Base-by-base conservation (phyloP, 306 rosid genomes). In the Ceratonia siliqua region DNA sequence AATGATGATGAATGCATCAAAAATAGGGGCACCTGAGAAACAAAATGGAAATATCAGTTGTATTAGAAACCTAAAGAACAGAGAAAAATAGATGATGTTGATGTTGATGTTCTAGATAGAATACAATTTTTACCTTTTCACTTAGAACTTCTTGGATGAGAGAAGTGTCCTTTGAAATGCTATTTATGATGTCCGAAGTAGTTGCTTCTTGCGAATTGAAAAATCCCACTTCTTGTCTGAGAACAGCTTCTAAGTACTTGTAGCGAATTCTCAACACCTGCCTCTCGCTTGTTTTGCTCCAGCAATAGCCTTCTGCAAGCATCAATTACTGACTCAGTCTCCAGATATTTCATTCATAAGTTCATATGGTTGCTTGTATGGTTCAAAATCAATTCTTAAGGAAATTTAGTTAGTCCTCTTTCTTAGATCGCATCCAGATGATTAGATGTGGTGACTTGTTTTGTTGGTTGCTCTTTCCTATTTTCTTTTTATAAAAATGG, bases 231-330 rank as follows among this genome's bases (percentile, higher is more conserved):
- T 94, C 98, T 84, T 94, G 98, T 75, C 87, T 78, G 0, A 94
- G 89, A 15, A 94, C 90, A 76, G 98, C 94, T 90, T 94, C 89
- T 75, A 94, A 77, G 73, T 91, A 94, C 88, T 84, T 91, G 84
- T 88, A 90, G 1, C 97, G 91, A 81, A 94, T 90, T 80, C 82
- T 88, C 79, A 90, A 70, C 38, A 91, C 93, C 42, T 87, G 98
- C 43, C 98, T 87, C 85, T 94, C 98, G 11, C 96, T 92, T 20
- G 97, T 94, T 88, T 91, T 94, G 79, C 98, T 91, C 98, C 98
- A 94, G 58, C 98, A 94, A 49, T 87, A 91, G 2, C 98, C 98
- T 78, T 94, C 98, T 94, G 87, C 85, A 77, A 70, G 62, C 56
- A 75, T 41, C 70, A 42, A n/a, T 17, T 58, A 5, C 22, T 49